Conservation (phyloP, 495 filamentous ascomycete genomes). For the Xylaria sp. region DNA sequence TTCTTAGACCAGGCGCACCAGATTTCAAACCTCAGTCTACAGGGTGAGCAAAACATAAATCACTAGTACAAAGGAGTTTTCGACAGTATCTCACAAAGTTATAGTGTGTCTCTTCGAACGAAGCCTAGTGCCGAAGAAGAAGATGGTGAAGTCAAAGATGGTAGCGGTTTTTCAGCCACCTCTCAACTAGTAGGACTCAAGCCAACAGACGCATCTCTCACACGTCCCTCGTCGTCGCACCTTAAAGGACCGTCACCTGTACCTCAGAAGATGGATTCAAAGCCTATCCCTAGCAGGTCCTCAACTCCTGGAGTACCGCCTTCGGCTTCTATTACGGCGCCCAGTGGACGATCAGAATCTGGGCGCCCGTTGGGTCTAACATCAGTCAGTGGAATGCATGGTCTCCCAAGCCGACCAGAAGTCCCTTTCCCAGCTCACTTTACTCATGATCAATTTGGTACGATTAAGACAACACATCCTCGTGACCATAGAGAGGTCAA, state of each 20-base stretch:
- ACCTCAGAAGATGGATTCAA: conserved; percentile 34
- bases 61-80: neutral
- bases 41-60: conserved; percentile 33
- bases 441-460: conserved; percentile 47
- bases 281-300: conserved; percentile 33
- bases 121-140: conserved; percentile 66
- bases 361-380: conserved; percentile 47
- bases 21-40: conserved; percentile 52
- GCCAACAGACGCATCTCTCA: conserved; percentile 25
- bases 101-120: conserved; percentile 42
- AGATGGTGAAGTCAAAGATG: conserved; percentile 81
- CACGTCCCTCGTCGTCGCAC: conserved; percentile 22
- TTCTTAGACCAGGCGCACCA: conserved; percentile 50
- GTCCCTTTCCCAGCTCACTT: conserved; percentile 49
- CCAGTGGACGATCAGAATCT: conserved; percentile 39
- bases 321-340: conserved; percentile 22
- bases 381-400: conserved; percentile 46
- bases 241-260: conserved; percentile 27
- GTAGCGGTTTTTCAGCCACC: conserved; percentile 42
- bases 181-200: conserved; percentile 28
- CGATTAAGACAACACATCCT: conserved; percentile 42
- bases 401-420: conserved; percentile 55
- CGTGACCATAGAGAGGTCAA: conserved; percentile 45
- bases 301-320: conserved; percentile 38
- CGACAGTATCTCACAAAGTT: conserved; percentile 36